Percentiles rank a stretch among this genome's conserved stretches.
These are phyloP conservation scores for Fusarium sp. DNA, from an alignment of 2,329 filamentous ascomycete species.

Conservation along the genomic window DNA sequence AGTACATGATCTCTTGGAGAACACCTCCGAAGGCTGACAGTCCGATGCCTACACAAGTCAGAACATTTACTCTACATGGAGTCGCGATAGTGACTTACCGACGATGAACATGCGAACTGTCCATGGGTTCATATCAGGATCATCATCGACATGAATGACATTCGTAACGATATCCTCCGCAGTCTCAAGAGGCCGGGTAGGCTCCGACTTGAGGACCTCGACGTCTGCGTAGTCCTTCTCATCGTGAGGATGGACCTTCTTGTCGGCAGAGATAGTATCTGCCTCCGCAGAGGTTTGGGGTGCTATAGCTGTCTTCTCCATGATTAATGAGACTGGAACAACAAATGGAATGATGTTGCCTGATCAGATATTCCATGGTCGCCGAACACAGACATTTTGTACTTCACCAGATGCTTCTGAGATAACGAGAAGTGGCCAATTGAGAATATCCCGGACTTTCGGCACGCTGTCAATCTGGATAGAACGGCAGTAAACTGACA, in stretches of 20 bases:
- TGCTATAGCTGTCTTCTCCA: slow-evolving; percentile 1
- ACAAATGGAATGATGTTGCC: background rate
- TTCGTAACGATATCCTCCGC: slow-evolving; percentile 40
- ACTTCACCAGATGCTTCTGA: background rate
- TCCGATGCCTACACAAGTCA: slow-evolving; percentile 30
- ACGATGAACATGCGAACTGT: slow-evolving; percentile 40
- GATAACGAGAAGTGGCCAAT: background rate
- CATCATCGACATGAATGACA: slow-evolving; percentile 43
- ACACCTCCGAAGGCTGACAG: slow-evolving; percentile 39
- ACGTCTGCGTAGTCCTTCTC: slow-evolving; percentile 12
- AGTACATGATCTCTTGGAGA: slow-evolving; percentile 43
- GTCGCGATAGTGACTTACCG: slow-evolving; percentile 14
- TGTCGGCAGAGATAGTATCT: slow-evolving; percentile 13
- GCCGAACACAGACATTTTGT: background rate
- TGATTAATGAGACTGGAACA: background rate
- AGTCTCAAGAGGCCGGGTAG: slow-evolving; percentile 14
- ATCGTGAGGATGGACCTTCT: slow-evolving; percentile 4
- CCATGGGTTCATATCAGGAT: slow-evolving; percentile 39
- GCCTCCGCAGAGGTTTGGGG: background rate
- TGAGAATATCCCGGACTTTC: slow-evolving; percentile 7
- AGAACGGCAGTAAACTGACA: background rate
- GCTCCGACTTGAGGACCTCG: slow-evolving; percentile 8
- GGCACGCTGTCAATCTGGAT: slow-evolving; percentile 24
- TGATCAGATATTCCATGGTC: background rate
- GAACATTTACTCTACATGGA: background rate